Evolutionary conservation across 345 rosid species (phyloP).

Genomic region (Pelargonium nanum): DNA sequence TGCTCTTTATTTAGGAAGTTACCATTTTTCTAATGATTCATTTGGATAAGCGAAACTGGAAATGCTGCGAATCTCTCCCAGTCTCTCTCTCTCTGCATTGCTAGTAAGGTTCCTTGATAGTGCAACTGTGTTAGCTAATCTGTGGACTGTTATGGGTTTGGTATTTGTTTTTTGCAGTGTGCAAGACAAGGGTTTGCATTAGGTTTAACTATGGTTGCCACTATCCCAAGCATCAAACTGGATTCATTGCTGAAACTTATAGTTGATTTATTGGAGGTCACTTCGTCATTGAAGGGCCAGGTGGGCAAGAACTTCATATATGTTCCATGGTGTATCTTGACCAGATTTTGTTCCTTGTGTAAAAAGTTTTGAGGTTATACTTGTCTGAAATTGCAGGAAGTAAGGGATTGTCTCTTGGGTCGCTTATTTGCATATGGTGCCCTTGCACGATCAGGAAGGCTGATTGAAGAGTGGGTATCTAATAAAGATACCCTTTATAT

Average conservation of each 20-base stretch:
- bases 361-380: neutral
- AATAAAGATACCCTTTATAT: constrained; percentile 43
- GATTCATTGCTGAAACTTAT: constrained; percentile 68
- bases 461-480: constrained; percentile 44
- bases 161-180: constrained; percentile 37
- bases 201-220: constrained; percentile 55
- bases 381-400: constrained; percentile 47
- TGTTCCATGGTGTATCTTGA: neutral
- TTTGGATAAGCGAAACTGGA: neutral
- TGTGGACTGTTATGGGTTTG: neutral
- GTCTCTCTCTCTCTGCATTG: neutral
- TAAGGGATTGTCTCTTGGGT: constrained; percentile 79
- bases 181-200: constrained; percentile 95
- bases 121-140: neutral
- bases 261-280: constrained; percentile 54
- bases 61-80: neutral
- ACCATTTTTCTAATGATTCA: neutral
- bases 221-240: constrained; percentile 48
- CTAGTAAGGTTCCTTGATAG: neutral
- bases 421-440: constrained; percentile 88
- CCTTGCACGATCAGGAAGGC: constrained; percentile 64
- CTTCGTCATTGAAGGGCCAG: constrained; percentile 94
- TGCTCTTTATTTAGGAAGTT: neutral
- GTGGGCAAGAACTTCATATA: constrained; percentile 28
- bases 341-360: neutral